A percentile compares a stretch with the other conserved stretches of the same genome.
Conservation (phyloP, 2,329 filamentous ascomycete species). For the Hyphodiscus sp. region DNA sequence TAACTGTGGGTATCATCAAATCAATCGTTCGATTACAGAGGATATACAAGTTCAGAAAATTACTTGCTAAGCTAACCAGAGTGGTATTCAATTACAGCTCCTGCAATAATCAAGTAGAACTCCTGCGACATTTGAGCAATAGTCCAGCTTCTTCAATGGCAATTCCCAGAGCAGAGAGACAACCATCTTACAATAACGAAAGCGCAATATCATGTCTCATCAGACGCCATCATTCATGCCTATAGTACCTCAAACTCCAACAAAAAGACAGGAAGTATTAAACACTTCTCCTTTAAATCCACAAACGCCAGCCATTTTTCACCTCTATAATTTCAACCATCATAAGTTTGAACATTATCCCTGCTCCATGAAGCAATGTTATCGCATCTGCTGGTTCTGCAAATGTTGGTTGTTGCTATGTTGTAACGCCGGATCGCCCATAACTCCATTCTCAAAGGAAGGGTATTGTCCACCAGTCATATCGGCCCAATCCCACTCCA, state of each 20-base stretch:
- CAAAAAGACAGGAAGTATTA: background rate
- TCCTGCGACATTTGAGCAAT: background rate
- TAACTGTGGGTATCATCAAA: too few species aligned
- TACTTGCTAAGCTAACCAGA: too few species aligned
- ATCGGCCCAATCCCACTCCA: constrained; percentile 71
- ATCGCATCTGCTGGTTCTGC: constrained; percentile 16
- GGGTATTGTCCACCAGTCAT: constrained; percentile 61
- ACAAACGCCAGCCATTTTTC: background rate
- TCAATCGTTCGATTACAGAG: too few species aligned
- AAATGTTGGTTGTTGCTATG: constrained; percentile 22
- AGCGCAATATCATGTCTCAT: background rate
- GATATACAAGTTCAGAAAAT: too few species aligned
- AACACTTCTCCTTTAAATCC: background rate
- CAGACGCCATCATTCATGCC: background rate
- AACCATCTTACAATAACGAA: background rate
- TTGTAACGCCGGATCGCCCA: constrained; percentile 22
- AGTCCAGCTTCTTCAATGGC: background rate
- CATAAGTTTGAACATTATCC: background rate
- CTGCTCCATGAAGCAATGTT: background rate
- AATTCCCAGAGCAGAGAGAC: background rate
- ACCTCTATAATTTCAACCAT: background rate
- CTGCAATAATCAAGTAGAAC: background rate
- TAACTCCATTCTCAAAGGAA: constrained; percentile 52
- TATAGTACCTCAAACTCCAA: background rate
- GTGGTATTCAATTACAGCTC: background rate